Conservation (phyloP, 371 early-diverging fungal genomes). For the Rhizopus arrhizus region DNA sequence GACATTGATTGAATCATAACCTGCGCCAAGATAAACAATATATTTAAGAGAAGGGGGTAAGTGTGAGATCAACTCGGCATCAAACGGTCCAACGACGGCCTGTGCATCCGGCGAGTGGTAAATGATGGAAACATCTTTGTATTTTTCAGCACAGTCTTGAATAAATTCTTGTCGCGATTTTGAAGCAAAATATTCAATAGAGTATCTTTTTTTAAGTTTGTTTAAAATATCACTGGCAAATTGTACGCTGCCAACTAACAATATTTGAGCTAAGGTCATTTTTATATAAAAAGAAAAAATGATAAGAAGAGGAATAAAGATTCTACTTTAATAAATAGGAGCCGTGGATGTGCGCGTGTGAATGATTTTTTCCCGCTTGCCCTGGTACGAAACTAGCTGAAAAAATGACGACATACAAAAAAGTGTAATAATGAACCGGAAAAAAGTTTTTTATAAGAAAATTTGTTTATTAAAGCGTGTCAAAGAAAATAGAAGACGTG, state of each 20-base stretch:
- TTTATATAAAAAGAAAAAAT: neutral
- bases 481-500: too few relatives aligned
- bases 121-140: constrained; percentile 35
- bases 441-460: too few relatives aligned
- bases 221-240: constrained; percentile 35
- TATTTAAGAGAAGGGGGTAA: constrained; percentile 37
- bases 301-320: neutral
- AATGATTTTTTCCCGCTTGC: too few relatives aligned
- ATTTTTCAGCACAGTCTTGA: constrained; percentile 37
- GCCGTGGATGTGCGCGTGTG: too few relatives aligned
- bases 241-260: constrained; percentile 43
- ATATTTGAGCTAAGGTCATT: constrained; percentile 7
- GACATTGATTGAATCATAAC: constrained; percentile 48
- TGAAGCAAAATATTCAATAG: constrained; percentile 33
- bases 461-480: too few relatives aligned
- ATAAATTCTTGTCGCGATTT: constrained; percentile 42
- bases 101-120: constrained; percentile 31
- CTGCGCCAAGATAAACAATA: constrained; percentile 40
- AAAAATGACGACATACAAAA: too few relatives aligned
- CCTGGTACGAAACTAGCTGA: too few relatives aligned
- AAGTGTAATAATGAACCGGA: too few relatives aligned
- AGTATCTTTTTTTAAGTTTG: constrained; percentile 22
- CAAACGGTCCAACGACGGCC: constrained; percentile 30
- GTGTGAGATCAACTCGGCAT: constrained; percentile 38
- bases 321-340: too few relatives aligned